Evolutionary conservation across 805 yeast genomes (phyloP), one percentile per base, ranked within the genome.

Genomic region (Candida peoriensis): DNA sequence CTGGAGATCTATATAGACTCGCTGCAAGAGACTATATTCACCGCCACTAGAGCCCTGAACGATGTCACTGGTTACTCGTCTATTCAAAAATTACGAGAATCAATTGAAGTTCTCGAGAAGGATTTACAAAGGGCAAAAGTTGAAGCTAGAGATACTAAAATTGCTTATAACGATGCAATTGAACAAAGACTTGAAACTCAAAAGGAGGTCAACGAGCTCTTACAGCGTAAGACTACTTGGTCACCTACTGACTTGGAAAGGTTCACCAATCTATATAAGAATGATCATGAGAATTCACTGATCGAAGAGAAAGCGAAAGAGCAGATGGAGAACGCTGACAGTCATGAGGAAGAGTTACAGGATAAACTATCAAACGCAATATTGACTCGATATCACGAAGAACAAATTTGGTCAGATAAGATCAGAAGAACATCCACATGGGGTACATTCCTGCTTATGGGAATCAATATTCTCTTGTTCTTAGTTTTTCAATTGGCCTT

Each of bases 391-490:
- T 93, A 93, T 51, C 96, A 90, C 43, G 97, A 93, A 56, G 99
- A 93, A 52, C 97, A 93, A 58, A 77, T 93, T 7, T 93, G 98
- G 97, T 86, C 96, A 2, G 98, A 93, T 60, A 89, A 89, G 58
- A 93, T 93, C 40, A 68, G 98, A 41, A 74, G 89, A 45, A 87
- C 95, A 5, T 85, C 96, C 6, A 89, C 97, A 0, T 93, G 96
- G 95, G 98, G 97, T 3, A 93, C 99, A 0, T 78, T 93, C 70
- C 63, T 80, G 4, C 67, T 93, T 28, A 87, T 89, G 95, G 93
- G 87, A 1, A 72, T 87, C 43, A 93, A 93, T 61, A 70, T 90
- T 18, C 33, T 83, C 8, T 58, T 94, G 19, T 88, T 93, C 44
- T 52, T 88, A 4, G 65, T 84, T 6, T 93, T 94, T 13, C 96